A percentile compares a stretch with the other conserved stretches of the same genome.
Evolutionary conservation across 495 filamentous ascomycete species (phyloP).

Genomic region (Lineolata rhizophorae): DNA sequence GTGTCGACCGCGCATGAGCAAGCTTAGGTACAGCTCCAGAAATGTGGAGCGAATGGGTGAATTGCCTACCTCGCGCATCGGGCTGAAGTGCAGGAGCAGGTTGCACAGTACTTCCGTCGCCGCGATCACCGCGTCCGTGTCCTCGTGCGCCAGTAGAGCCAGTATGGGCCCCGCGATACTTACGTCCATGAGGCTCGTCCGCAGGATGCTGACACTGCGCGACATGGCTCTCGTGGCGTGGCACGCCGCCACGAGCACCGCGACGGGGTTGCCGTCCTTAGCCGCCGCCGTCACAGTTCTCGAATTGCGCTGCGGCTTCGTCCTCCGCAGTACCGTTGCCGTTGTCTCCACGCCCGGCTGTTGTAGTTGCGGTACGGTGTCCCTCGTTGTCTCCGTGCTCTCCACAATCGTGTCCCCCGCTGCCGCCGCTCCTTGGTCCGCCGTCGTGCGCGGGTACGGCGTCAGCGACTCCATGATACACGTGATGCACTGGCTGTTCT

Average conservation of each 20-base stretch:
- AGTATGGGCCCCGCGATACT: conserved; percentile 64
- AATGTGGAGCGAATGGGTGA: background rate
- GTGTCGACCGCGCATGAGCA: background rate
- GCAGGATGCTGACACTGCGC: conserved; percentile 58
- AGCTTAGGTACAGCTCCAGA: conserved; percentile 1
- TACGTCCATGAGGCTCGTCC: conserved; percentile 73
- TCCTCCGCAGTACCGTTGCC: no score
- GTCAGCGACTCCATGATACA: conserved; percentile 71
- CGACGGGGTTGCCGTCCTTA: conserved; percentile 25
- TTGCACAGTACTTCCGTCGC: conserved; percentile 70
- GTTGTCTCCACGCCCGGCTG: no score
- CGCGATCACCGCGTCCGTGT: conserved; percentile 65
- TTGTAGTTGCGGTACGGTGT: conserved; percentile 17
- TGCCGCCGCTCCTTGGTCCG: no score
- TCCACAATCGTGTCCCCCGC: background rate
- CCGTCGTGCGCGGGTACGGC: conserved; percentile 23
- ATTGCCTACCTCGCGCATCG: conserved; percentile 69
- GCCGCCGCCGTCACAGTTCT: background rate
- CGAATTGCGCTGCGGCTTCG: no score
- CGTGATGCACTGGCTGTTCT: conserved; percentile 45
- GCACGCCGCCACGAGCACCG: conserved; percentile 72
- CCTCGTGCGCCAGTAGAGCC: conserved; percentile 46
- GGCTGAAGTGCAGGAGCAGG: conserved; percentile 64
- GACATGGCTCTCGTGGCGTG: conserved; percentile 54
- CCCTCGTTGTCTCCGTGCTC: conserved; percentile 7